Evolutionary conservation across 192 early-diverging fungal species (phyloP), one percentile per base, ranked within the genome.

Genomic region (Backusella morwellensis): DNA sequence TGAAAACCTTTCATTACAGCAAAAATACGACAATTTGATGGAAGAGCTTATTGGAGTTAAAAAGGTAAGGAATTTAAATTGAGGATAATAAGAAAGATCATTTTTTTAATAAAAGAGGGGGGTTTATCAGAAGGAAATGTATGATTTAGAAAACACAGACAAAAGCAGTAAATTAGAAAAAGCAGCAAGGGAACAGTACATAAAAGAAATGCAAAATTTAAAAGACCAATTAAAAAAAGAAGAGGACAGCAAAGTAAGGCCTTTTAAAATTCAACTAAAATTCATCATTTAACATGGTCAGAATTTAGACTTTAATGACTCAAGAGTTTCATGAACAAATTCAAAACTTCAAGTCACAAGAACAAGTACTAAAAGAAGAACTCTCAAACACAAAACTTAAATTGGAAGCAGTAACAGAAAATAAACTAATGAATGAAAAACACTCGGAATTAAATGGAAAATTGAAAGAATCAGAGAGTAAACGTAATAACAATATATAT

Each of bases 101-200:
- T n/a, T 50, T 50, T n/a, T 1, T 19, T 50, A 50, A 50, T n/a
- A 50, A n/a, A 50, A 50, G 17, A 50, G 19, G 6, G 6, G 6
- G 19, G 1, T 12, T 9, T 29, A 59, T 59, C 19, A 63, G 56
- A 63, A 29, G 56, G 56, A 63, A 63, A 63, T 63, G 26, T 26
- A 63, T 29, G 1, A 29, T 29, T 63, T 26, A 26, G 56, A 63
- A 26, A 19, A 50, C n/a, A 50, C 47, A n/a, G 47, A 50, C 5
- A 44, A 14, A 44, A 54, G 52, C 52, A 63, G 56, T 9, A 63
- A 63, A 63, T 63, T 63, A 63, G 56, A 63, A 63, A 63, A 63
- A 29, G 23, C 23, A 63, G 56, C 21, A 26, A 63, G 3, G 26
- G 56, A 63, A 26, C 56, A 63, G 8, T 63, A 63, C 56, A 63